These are phyloP conservation scores for Tricholoma furcatifolium DNA, from an alignment of 768 basidiomycete genomes.

Conservation along the genomic window DNA sequence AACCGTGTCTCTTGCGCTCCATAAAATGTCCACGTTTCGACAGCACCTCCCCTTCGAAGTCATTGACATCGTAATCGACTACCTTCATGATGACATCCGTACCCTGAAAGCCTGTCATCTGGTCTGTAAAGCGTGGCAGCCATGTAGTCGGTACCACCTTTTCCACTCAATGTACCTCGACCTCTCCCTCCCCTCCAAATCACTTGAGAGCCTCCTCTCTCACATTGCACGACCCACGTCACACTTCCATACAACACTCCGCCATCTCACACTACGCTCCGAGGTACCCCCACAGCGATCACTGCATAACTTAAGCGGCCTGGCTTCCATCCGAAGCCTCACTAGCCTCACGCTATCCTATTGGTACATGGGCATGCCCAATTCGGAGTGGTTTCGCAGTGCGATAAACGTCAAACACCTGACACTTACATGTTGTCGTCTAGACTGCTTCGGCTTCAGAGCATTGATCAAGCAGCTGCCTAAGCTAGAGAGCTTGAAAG, in stretches of 20 bases:
- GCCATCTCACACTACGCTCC: slow-evolving; percentile 2
- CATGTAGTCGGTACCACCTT: slow-evolving; percentile 2
- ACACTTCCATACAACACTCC: slow-evolving; percentile 3
- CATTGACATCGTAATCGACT: slow-evolving; percentile 9
- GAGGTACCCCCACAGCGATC: neutral
- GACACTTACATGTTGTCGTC: neutral
- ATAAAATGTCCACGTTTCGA: neutral
- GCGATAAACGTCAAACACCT: slow-evolving; percentile 1
- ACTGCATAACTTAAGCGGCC: slow-evolving; percentile 1
- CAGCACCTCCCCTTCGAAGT: slow-evolving; percentile 6
- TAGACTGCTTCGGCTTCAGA: slow-evolving; percentile 3
- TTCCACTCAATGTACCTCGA: slow-evolving; percentile 9
- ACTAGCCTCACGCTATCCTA: neutral
- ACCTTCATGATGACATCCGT: slow-evolving; percentile 5
- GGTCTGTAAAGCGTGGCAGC: slow-evolving; percentile 10
- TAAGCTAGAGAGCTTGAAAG: neutral
- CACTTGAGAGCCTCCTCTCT: neutral
- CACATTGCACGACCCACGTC: slow-evolving; percentile 4
- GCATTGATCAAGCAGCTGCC: slow-evolving; percentile 5
- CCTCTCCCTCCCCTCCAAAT: slow-evolving; percentile 8
- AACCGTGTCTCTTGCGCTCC: too few relatives aligned
- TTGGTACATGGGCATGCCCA: slow-evolving; percentile 6
- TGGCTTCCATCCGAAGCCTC: slow-evolving; percentile 6
- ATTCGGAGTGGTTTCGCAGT: slow-evolving; percentile 9
- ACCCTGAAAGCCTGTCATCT: slow-evolving; percentile 9